Evolutionary conservation across 495 filamentous ascomycete genomes (phyloP).

Genomic region (Aspergillus biplanus): DNA sequence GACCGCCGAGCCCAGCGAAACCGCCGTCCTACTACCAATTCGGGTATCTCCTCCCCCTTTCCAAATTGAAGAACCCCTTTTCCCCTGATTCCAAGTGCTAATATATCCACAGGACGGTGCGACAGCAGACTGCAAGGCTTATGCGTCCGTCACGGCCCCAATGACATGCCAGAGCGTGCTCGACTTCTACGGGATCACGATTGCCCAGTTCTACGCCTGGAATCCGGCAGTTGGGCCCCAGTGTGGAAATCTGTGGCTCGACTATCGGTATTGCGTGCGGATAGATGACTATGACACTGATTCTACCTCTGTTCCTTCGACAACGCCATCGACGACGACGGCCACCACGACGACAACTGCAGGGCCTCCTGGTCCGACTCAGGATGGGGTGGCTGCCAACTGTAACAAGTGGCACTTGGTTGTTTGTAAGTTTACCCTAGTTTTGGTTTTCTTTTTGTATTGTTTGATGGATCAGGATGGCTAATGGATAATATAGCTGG

Average conservation of each 20-base stretch:
- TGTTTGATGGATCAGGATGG: neutral
- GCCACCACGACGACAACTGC: slow-evolving; percentile 9
- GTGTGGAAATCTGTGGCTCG: neutral
- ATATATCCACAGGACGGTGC: neutral
- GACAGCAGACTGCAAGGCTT: neutral
- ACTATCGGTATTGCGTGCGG: neutral
- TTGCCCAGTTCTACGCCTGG: slow-evolving; percentile 1
- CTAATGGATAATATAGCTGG: neutral
- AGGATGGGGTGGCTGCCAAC: slow-evolving; percentile 19
- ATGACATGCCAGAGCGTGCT: neutral
- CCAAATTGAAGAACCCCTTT: neutral
- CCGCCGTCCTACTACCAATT: neutral
- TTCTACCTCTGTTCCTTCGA: neutral
- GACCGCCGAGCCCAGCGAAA: neutral
- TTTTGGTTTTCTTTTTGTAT: neutral
- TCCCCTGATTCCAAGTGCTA: neutral
- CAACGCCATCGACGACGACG: neutral
- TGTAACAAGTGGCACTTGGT: slow-evolving; percentile 29
- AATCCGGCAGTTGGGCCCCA: neutral
- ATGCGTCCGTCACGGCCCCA: neutral
- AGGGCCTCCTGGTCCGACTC: slow-evolving; percentile 23
- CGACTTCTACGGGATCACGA: neutral
- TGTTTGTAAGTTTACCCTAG: neutral
- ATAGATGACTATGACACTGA: neutral
- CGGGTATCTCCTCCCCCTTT: neutral